Evolutionary conservation across 2,329 filamentous ascomycete genomes (phyloP).

Genomic region (Neocatenulostroma microsporum): DNA sequence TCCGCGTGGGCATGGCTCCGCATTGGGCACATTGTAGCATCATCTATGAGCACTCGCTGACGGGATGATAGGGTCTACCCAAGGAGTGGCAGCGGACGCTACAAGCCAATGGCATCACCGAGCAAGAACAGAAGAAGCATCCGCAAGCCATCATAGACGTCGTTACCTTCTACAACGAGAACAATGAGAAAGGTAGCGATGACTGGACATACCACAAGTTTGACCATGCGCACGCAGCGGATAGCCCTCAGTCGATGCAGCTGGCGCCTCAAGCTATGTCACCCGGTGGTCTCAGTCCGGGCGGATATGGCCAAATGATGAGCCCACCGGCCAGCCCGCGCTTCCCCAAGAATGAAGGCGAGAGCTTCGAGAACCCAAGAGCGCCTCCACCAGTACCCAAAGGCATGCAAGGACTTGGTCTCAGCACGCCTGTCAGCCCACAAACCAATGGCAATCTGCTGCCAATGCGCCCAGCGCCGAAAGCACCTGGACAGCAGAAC

Average conservation of each 20-base stretch:
- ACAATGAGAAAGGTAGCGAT: slow-evolving; percentile 69
- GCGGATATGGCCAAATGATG: slow-evolving; percentile 50
- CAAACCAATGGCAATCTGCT: slow-evolving; percentile 49
- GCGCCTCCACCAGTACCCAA: slow-evolving; percentile 81
- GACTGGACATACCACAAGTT: slow-evolving; percentile 95
- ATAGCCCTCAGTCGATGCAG: slow-evolving; percentile 35
- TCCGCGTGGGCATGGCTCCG: too few relatives aligned
- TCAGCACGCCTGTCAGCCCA: slow-evolving; percentile 36
- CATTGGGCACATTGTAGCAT: too few relatives aligned
- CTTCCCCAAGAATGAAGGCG: slow-evolving; percentile 81
- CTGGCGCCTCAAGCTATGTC: slow-evolving; percentile 13
- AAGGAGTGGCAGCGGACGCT: slow-evolving; percentile 97
- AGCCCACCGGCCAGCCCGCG: slow-evolving; percentile 77
- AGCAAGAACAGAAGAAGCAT: slow-evolving; percentile 91
- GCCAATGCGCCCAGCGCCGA: slow-evolving; percentile 76
- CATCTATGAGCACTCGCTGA: too few relatives aligned
- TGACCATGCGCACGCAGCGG: slow-evolving; percentile 63
- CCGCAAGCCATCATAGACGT: slow-evolving; percentile 94
- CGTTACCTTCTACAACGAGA: slow-evolving; percentile 95
- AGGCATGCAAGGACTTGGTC: slow-evolving; percentile 33
- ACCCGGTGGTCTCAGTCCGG: slow-evolving; percentile 23
- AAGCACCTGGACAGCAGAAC: slow-evolving; percentile 56
- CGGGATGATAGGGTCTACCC: slow-evolving; percentile 59
- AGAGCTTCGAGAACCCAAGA: slow-evolving; percentile 94
- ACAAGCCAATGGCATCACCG: slow-evolving; percentile 90